Base-by-base conservation (phyloP, 805 yeast species). In the Yarrowia sp. region DNA sequence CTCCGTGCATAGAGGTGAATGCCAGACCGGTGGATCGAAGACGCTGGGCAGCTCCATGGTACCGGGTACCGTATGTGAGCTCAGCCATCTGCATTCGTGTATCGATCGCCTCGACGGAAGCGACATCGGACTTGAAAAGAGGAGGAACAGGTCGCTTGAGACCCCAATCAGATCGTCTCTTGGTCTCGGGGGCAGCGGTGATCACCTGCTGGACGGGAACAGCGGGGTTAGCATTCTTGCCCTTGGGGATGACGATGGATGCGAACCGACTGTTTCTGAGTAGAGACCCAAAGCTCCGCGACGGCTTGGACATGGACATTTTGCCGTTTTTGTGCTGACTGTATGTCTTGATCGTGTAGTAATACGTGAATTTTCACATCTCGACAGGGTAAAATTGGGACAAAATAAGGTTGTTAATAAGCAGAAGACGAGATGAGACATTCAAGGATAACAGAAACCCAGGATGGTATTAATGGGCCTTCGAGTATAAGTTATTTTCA, bases 111-210 rank as follows among this genome's bases (percentile, higher is more conserved):
- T 61, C 66, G 24, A 61, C 66, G 36, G 66, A 46, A 20, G 66
- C 66, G 10, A 61, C 55, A 44, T 61, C 55, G 36, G 66, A 61
- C 55, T 61, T 46, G 66, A 61, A 61, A 15, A 46, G 36, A 13
- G 66, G 66, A 36, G 67, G 60, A 30, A 64, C 50, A 30, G 49
- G 67, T 50, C 67, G 58, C 43, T 64, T 64, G 39, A 64, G 60
- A 50, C 67, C 67, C 58, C 58, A 64, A 33, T 64, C 67, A 34
- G 34, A 12, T 46, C 66, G 66, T 8, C 38, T 39, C 56, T 61
- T 61, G 55, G 55, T 61, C 46, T 61, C 55, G 38, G 55, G 55
- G 44, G 66, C 36, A n/a, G 66, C 55, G 8, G 53, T 46, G 66
- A 61, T 61, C 46, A 61, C 66, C 55, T 61, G 66, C 53, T 47